A percentile compares a stretch with the other conserved stretches of the same genome.
Evolutionary conservation across 1,284 basidiomycete species (phyloP).

Genomic region (Trichosporon sp.): DNA sequence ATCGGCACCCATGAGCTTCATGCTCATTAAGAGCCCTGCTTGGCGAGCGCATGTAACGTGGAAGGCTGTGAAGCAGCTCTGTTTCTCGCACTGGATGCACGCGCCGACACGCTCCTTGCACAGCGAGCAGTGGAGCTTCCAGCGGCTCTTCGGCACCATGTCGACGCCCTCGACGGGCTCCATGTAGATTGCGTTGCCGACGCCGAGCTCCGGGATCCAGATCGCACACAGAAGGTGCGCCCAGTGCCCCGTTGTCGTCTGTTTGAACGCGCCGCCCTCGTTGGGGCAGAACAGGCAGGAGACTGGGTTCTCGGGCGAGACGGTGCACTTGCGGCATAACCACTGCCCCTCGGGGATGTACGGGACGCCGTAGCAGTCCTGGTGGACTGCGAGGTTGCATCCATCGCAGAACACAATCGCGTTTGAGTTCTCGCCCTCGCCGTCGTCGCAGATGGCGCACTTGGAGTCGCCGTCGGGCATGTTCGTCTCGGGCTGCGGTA

Average conservation of each 20-base stretch:
- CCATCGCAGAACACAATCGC: slow-evolving; percentile 99
- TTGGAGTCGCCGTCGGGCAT: slow-evolving; percentile 88
- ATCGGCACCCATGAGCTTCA: slow-evolving; percentile 64
- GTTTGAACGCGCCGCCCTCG: slow-evolving; percentile 97
- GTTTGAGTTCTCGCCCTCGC: slow-evolving; percentile 97
- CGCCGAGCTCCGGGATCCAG: slow-evolving; percentile 93
- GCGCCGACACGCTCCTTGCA: slow-evolving; percentile 80
- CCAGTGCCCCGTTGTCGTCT: slow-evolving; percentile 90
- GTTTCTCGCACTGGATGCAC: slow-evolving; percentile 94
- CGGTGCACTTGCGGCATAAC: slow-evolving; percentile 97
- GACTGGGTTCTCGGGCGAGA: slow-evolving; percentile 93
- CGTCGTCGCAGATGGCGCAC: slow-evolving; percentile 96
- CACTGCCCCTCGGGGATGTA: slow-evolving; percentile 99
- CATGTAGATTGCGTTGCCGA: slow-evolving; percentile 96
- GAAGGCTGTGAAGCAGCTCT: slow-evolving; percentile 87
- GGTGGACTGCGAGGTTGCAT: slow-evolving; percentile 97
- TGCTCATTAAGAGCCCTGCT: slow-evolving; percentile 73
- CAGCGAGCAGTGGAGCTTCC: slow-evolving; percentile 91
- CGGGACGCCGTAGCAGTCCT: slow-evolving; percentile 98
- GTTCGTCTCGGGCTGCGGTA: slow-evolving; percentile 72
- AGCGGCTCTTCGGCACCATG: slow-evolving; percentile 80
- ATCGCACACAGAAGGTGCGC: slow-evolving; percentile 95
- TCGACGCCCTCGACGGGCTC: slow-evolving; percentile 93
- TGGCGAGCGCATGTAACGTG: slow-evolving; percentile 92
- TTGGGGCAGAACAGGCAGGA: slow-evolving; percentile 91